These are phyloP conservation scores for Rubia occidens DNA, from an alignment of 305 asterid genomes.

Conservation along the genomic window DNA sequence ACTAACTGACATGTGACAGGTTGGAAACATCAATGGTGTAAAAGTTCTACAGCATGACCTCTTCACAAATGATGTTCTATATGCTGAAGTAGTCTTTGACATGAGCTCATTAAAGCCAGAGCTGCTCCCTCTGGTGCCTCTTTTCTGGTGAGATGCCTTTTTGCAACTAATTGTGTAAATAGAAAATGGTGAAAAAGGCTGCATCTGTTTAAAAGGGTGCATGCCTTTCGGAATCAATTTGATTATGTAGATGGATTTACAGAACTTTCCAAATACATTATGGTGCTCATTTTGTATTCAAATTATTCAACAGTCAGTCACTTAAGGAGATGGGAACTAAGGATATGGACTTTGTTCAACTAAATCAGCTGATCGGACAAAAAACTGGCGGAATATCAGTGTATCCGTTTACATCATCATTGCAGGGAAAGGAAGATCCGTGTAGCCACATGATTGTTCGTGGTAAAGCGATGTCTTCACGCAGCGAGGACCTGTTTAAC, in stretches of 20 bases:
- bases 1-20: slow-evolving; percentile 38
- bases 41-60: slow-evolving; percentile 78
- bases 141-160: slow-evolving; percentile 72
- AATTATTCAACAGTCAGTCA: slow-evolving; percentile 66
- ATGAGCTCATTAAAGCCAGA: slow-evolving; percentile 84
- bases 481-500: slow-evolving; percentile 76
- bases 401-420: slow-evolving; percentile 82
- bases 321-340: slow-evolving; percentile 96
- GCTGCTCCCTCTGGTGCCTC: slow-evolving; percentile 91
- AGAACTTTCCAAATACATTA: background rate
- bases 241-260: background rate
- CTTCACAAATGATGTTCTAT: slow-evolving; percentile 93
- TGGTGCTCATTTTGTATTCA: slow-evolving; percentile 19
- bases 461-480: slow-evolving; percentile 92
- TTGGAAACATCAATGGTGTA: slow-evolving; percentile 65
- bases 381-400: slow-evolving; percentile 97
- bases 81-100: slow-evolving; percentile 90
- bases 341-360: slow-evolving; percentile 84
- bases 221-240: background rate
- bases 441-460: slow-evolving; percentile 69
- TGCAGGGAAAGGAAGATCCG: slow-evolving; percentile 67
- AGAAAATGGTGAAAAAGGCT: background rate
- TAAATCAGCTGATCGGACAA: slow-evolving; percentile 90
- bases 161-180: background rate
- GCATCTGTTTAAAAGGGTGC: background rate